Evolutionary conservation across 2,329 filamentous ascomycete species (phyloP), one percentile per base, ranked within the genome.

Genomic region (Fusarium sp.): DNA sequence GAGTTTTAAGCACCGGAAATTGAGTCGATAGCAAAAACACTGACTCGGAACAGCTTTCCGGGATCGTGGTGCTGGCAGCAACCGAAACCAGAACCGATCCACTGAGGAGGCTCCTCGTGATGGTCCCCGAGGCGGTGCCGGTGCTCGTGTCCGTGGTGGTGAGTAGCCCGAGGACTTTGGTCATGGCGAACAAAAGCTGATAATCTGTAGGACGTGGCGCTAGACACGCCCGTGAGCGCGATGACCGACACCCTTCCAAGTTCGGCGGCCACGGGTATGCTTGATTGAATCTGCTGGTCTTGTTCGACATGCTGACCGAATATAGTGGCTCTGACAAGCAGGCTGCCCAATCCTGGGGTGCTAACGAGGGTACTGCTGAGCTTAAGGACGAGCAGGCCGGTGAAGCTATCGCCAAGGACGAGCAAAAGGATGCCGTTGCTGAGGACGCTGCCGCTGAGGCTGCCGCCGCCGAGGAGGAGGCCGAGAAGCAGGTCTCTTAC

Each of bases 371-470:
- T 80, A 87, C 92, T 73, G 93, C 93, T 81, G 94, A 97, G 86
- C 91, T 93, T 86, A 93, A 93, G 81, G 96, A 98, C 80, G 96
- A 98, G 89, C 90, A 94, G 85, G 94, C 93, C 78, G 96, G 93
- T 79, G 95, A 97, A 84, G 92, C 90, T 79, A 97, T 98, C 78
- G 96, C 96, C 77, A 90, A 94, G 85, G 87, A 88, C 75, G 96
- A 98, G 82, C 90, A 94, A 86, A 94, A 93, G 86, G 93, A 94
- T 71, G 88, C 86, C 62, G 81, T 84, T 58, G 83, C 83, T 47
- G 89, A 87, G 77, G 90, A 87, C 47, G 80, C 83, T 47, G 80
- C 77, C 62, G 85, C 84, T 74, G 90, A 87, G 74, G 85, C 83
- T 47, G 80, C 82, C 47, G 80, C 82, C 51, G 79, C 78, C 60